Evolutionary conservation across 1,284 basidiomycete genomes (phyloP), one percentile per base, ranked within the genome.

Genomic region (Papiliotrema fonsecae): DNA sequence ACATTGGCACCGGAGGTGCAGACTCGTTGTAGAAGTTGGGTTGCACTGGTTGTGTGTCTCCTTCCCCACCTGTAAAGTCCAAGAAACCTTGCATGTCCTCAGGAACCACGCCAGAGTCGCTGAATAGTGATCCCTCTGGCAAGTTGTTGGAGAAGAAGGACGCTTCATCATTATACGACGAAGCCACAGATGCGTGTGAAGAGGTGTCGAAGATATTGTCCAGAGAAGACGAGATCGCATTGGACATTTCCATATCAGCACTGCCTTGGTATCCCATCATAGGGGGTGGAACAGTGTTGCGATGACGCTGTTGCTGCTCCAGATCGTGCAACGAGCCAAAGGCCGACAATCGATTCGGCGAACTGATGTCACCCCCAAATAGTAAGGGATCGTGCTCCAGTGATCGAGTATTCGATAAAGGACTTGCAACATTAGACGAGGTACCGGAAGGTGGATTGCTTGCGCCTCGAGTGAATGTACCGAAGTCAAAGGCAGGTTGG

Each of bases 21-120:
- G 56, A 52, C 16, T 37, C 34, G 18, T 37, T 35, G 30, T 22
- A 18, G 27, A 32, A 19, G 48, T 49, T 48, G 11, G 50, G 45
- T 42, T 47, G 49, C 21, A 44, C 24, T 22, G 49, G 36, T 38
- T 45, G 51, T 54, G 54, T 38, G 25, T 46, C 19, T 38, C 51
- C 31, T 57, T 65, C 60, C 10, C 58, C 67, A 24, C 67, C 68
- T 10, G 69, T 62, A 49, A 64, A 69, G 47, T 70, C 64, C 34
- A 67, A 60, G 53, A 67, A 66, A 34, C 60, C 58, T 46, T 69
- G 64, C 49, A 67, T 59, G 45, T 54, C 58, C 22, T 59, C 56
- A 2, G 68, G 67, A 11, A 61, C 58, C 13, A 67, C 42, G 7
- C 64, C 66, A 42, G 61, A 64, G 19, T 69, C 55, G 43, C 64